These are phyloP conservation scores for Talaromyces atroroseus DNA, from an alignment of 2,329 filamentous ascomycete genomes.

Conservation along the genomic window DNA sequence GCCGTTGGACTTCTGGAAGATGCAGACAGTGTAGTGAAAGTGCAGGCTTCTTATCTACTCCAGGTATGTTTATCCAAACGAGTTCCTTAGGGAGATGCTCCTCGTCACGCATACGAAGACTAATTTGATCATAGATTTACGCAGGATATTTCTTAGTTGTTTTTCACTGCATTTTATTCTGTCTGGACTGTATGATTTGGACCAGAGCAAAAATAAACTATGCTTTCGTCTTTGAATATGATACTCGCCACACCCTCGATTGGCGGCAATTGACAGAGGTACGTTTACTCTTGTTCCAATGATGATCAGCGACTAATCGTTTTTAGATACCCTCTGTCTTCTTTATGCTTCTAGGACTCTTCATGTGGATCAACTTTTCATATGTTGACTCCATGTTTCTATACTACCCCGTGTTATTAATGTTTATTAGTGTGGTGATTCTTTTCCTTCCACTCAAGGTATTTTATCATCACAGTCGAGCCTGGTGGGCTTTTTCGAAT, in stretches of 20 bases:
- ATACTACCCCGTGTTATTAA: slow-evolving; percentile 80
- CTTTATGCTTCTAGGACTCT: slow-evolving; percentile 66
- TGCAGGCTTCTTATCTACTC: slow-evolving; percentile 63
- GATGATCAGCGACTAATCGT: neutral
- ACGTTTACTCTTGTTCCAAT: slow-evolving; percentile 16
- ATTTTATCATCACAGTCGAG: slow-evolving; percentile 69
- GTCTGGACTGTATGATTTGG: slow-evolving; percentile 79
- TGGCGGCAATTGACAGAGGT: slow-evolving; percentile 81
- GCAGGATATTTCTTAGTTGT: slow-evolving; percentile 85
- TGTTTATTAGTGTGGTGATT: slow-evolving; percentile 61
- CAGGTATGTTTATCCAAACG: slow-evolving; percentile 44
- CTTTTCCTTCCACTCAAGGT: slow-evolving; percentile 71
- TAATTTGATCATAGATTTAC: slow-evolving; percentile 60
- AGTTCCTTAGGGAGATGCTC: neutral
- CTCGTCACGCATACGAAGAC: neutral
- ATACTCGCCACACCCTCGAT: slow-evolving; percentile 76
- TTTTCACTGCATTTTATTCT: slow-evolving; percentile 76
- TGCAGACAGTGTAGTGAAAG: slow-evolving; percentile 43
- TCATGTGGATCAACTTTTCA: slow-evolving; percentile 87
- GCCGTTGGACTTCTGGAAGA: slow-evolving; percentile 45
- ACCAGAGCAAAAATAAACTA: slow-evolving; percentile 85
- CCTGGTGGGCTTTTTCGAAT: slow-evolving; percentile 86
- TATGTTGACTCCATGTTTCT: slow-evolving; percentile 65
- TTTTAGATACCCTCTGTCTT: slow-evolving; percentile 73
- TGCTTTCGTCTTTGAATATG: slow-evolving; percentile 93